A percentile compares a stretch with the other conserved stretches of the same genome.
Evolutionary conservation across 2,329 filamentous ascomycete species (phyloP).

Genomic region (Colletotrichum shisoi): DNA sequence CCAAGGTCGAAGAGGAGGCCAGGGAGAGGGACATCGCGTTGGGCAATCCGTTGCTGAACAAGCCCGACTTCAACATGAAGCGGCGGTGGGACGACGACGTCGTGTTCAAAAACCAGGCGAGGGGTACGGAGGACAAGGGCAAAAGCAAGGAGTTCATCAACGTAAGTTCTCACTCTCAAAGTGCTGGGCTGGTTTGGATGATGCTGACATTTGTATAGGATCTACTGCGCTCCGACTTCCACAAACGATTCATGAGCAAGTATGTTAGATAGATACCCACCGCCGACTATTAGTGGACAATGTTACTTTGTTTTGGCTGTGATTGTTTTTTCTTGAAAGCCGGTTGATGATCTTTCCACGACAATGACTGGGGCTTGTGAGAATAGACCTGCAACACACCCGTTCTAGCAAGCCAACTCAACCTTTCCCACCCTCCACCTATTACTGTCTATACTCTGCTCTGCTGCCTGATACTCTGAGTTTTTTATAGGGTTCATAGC

Average conservation of each 20-base stretch:
- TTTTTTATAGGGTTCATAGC: background rate
- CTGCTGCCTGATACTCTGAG: too few relatives aligned
- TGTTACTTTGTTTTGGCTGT: background rate
- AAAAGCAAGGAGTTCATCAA: constrained; percentile 97
- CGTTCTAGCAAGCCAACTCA: too few relatives aligned
- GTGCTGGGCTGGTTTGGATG: constrained; percentile 7
- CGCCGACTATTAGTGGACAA: constrained; percentile 15
- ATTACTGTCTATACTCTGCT: too few relatives aligned
- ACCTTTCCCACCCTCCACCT: too few relatives aligned
- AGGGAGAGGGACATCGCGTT: constrained; percentile 87
- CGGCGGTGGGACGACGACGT: constrained; percentile 97
- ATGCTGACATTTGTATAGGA: constrained; percentile 62
- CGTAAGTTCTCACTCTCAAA: constrained; percentile 59
- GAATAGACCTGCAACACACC: too few relatives aligned
- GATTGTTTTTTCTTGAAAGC: background rate
- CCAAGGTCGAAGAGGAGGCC: constrained; percentile 81
- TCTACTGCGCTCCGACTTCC: constrained; percentile 91
- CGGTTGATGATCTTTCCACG: background rate
- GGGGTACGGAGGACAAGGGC: constrained; percentile 89
- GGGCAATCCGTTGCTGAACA: constrained; percentile 92
- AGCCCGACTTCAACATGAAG: constrained; percentile 88
- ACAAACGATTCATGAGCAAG: constrained; percentile 92
- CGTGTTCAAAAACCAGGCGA: constrained; percentile 97
- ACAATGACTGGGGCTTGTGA: background rate
- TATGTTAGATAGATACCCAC: constrained; percentile 61